A percentile compares a stretch with the other conserved stretches of the same genome.
Evolutionary conservation across 208 protist genomes (phyloP).

Genomic region (Leishmania amazonensis): DNA sequence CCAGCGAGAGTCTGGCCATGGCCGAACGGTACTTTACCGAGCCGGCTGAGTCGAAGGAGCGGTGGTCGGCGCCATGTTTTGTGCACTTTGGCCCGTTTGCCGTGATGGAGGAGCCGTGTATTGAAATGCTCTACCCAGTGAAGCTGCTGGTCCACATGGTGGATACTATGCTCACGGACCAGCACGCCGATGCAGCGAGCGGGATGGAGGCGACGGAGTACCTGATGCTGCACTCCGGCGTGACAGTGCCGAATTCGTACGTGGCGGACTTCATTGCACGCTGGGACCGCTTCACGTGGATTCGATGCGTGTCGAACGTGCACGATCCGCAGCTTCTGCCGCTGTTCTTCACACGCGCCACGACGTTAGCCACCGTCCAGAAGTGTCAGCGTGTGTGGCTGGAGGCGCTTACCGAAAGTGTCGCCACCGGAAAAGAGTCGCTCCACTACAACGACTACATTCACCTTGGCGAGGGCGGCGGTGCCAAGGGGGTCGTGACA

Average conservation of each 20-base stretch:
- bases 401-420: constrained; percentile 17
- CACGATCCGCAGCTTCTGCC: constrained; percentile 27
- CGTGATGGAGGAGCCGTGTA: constrained; percentile 37
- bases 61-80: constrained; percentile 15
- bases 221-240: constrained; percentile 35
- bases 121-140: constrained; percentile 50
- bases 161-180: constrained; percentile 18
- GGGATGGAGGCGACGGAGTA: constrained; percentile 34
- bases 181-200: constrained; percentile 18
- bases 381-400: constrained; percentile 36
- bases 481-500: constrained; percentile 35
- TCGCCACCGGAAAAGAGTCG: neutral
- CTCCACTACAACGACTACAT: constrained; percentile 32
- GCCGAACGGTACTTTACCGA: constrained; percentile 22
- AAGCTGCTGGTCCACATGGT: constrained; percentile 43
- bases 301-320: constrained; percentile 40
- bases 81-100: constrained; percentile 35
- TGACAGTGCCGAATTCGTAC: constrained; percentile 35
- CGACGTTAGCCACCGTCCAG: constrained; percentile 13
- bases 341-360: constrained; percentile 32
- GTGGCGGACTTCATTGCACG: constrained; percentile 36
- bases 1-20: constrained; percentile 26
- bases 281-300: constrained; percentile 27
- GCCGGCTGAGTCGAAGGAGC: constrained; percentile 1
- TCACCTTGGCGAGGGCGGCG: constrained; percentile 45